Percentiles rank a stretch among this genome's conserved stretches.
Evolutionary conservation across 306 rosid genomes (phyloP).

Genomic region (Cyclanthera cordifolia): DNA sequence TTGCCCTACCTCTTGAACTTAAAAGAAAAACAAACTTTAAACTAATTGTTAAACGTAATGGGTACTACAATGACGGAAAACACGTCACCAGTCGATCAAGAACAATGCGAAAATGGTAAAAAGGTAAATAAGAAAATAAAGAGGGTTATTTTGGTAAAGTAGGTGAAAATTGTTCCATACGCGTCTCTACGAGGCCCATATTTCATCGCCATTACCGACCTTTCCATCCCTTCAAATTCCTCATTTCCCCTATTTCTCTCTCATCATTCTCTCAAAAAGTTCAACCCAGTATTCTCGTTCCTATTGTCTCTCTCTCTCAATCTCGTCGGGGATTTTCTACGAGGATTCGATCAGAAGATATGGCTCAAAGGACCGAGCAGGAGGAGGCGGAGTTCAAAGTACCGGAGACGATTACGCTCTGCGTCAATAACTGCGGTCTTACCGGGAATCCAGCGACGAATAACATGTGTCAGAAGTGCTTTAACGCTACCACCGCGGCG

Average conservation of each 20-base stretch:
- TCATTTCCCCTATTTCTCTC: constrained; percentile 15
- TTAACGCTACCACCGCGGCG: constrained; percentile 33
- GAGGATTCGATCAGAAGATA: constrained; percentile 15
- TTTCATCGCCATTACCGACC: constrained; percentile 60
- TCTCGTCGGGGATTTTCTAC: not conserved
- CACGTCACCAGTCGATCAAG: constrained; percentile 25
- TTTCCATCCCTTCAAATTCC: constrained; percentile 36
- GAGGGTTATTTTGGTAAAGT: constrained; percentile 31
- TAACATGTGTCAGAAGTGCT: constrained; percentile 90
- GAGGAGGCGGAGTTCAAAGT: constrained; percentile 87
- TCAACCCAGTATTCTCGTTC: not conserved
- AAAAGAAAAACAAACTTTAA: no score
- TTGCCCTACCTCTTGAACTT: no score
- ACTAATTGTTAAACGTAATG: no score
- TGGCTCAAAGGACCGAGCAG: constrained; percentile 75
- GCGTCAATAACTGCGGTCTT: constrained; percentile 82
- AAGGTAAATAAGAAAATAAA: constrained; percentile 16
- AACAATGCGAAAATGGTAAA: not conserved
- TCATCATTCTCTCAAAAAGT: not conserved
- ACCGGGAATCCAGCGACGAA: constrained; percentile 64
- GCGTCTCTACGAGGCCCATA: constrained; percentile 84
- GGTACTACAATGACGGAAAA: constrained; percentile 4
- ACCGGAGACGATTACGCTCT: constrained; percentile 44
- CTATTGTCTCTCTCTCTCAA: not conserved
- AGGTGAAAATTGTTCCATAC: constrained; percentile 30